These are phyloP conservation scores for Triticum timopheevii DNA, from an alignment of 176 grass and related monocot genomes.

Conservation along the genomic window DNA sequence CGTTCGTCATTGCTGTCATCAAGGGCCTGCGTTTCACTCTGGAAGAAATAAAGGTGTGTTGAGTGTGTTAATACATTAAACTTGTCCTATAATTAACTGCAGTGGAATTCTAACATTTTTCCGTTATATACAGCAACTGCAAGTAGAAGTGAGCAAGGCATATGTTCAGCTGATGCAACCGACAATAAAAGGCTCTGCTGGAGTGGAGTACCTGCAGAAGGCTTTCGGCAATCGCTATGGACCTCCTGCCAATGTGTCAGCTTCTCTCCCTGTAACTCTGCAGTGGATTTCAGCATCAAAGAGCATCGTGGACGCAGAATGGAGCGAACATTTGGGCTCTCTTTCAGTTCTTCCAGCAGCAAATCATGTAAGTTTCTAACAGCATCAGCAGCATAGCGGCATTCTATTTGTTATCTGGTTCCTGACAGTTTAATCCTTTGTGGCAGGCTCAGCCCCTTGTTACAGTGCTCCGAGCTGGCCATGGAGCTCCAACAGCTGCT, in stretches of 20 bases:
- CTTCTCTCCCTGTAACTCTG: constrained; percentile 47
- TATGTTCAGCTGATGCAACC: constrained; percentile 79
- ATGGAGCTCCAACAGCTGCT: constrained; percentile 41
- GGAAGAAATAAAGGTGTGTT: constrained; percentile 82
- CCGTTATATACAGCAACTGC: constrained; percentile 63
- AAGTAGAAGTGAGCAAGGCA: constrained; percentile 74
- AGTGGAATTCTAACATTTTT: constrained; percentile 3
- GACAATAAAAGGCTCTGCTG: constrained; percentile 70
- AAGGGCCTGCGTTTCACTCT: constrained; percentile 87
- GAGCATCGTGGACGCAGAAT: constrained; percentile 57
- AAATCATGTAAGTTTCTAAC: constrained; percentile 39
- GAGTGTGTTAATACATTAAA: constrained; percentile 7
- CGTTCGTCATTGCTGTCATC: constrained; percentile 66
- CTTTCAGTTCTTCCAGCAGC: constrained; percentile 46
- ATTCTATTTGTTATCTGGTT: background rate
- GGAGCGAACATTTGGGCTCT: constrained; percentile 59
- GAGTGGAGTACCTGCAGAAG: constrained; percentile 90
- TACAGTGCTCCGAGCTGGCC: constrained; percentile 66
- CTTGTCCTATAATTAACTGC: background rate
- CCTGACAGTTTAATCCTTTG: background rate
- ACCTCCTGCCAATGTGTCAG: constrained; percentile 42
- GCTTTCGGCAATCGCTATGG: constrained; percentile 77
- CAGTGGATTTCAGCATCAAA: constrained; percentile 54
- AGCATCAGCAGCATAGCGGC: background rate
- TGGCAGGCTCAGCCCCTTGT: constrained; percentile 62